Conservation (phyloP, 495 filamentous ascomycete genomes). For the Tetracladium setigerum region DNA sequence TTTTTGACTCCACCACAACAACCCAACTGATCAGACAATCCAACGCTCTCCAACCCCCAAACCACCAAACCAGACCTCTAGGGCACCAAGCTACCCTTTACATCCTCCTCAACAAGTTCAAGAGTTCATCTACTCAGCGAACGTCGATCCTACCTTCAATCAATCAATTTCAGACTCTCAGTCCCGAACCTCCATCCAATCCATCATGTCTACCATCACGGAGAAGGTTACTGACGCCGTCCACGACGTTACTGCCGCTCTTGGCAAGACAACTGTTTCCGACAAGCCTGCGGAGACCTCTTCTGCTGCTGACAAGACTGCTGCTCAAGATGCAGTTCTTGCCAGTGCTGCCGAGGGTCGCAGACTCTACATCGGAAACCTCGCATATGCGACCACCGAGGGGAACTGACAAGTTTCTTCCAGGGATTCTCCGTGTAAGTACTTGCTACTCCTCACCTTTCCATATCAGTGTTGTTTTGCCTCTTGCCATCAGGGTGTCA, state of each 20-base stretch:
- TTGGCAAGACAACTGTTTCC: constrained; percentile 64
- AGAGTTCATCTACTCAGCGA: constrained; percentile 45
- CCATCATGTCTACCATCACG: constrained; percentile 54
- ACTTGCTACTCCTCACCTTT: constrained; percentile 5
- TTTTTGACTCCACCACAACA: constrained; percentile 22
- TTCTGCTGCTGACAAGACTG: constrained; percentile 31
- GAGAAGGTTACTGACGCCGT: constrained; percentile 58
- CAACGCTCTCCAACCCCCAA: constrained; percentile 4
- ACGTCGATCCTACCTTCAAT: constrained; percentile 24
- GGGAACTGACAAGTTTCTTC: constrained; percentile 99
- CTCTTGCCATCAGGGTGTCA: too few species aligned
- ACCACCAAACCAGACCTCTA: constrained; percentile 45
- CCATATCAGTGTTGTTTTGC: too few species aligned
- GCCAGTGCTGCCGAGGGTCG: constrained; percentile 97
- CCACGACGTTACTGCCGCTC: constrained; percentile 78
- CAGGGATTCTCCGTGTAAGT: constrained; percentile 96
- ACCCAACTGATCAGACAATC: constrained; percentile 19
- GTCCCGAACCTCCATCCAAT: constrained; percentile 26
- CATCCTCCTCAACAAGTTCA: constrained; percentile 46
- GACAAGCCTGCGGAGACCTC: constrained; percentile 40
- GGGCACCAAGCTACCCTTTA: constrained; percentile 89
- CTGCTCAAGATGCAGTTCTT: constrained; percentile 79
- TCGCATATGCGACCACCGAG: constrained; percentile 99
- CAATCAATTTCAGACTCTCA: constrained; percentile 22
- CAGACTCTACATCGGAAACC: constrained; percentile 98